Base-by-base conservation (phyloP, 768 basidiomycete species). In the Xanthoconium stramineum region DNA sequence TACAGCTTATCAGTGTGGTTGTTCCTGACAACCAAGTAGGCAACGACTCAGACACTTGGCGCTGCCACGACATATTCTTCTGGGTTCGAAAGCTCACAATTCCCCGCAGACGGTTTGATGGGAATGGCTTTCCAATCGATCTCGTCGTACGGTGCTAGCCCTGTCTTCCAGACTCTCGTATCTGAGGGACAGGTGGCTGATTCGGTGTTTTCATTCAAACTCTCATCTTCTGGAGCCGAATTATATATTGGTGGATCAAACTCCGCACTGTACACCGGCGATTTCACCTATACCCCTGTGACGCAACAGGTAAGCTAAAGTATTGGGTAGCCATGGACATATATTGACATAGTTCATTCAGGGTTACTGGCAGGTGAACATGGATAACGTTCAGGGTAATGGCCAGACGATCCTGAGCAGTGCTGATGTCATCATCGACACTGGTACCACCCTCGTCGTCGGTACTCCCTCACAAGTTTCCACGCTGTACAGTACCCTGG, bases 191-290 rank as follows among this genome's bases (percentile, higher is more conserved):
- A 62, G 51, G 50, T 62, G 32, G 29, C 24, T 15, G 53, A 65
- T 11, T 50, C 69, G 30, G 55, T 62, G 39, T 74, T 75, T 58
- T 70, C 59, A 1, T 56, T 62, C 47, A 60, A 60, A 15, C 53
- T 62, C 15, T 13, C 60, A 0, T 2, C 29, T 63, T 37, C 66
- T 72, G 62, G 60, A 24, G 52, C 61, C 29, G 69, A 75, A 58
- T 64, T 78, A 32, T 75, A 61, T 60, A 45, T 80, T 28, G 79
- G 80, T 24, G 78, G 78, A 40, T 59, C 65, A 29, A 71, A 80
- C 61, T 40, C 63, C 3, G 49, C 62, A n/a, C 64, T 72, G 53
- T 79, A 72, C 63, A 68, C 62, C 36, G 77, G 77, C 11, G 51
- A 45, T 2, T 62, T 80, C 52, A 71, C 68, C 12, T 79, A 66